Evolutionary conservation across 2,329 filamentous ascomycete species (phyloP).

Genomic region (Diaporthe ilicicola): DNA sequence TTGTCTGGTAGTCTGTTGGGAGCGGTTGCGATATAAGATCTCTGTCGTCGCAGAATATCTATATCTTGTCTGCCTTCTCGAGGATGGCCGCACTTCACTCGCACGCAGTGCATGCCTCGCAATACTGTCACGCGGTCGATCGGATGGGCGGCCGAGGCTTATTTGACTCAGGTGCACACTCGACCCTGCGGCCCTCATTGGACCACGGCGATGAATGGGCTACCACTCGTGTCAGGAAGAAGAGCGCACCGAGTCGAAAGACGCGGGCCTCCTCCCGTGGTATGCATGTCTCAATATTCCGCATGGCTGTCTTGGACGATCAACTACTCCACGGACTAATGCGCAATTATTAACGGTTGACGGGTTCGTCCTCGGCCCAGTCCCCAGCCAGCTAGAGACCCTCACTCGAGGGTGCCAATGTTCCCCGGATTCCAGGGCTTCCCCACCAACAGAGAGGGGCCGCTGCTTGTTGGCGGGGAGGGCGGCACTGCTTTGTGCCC

Average conservation of each 20-base stretch:
- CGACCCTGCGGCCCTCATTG: not conserved
- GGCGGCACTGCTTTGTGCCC: not conserved
- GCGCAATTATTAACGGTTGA: too few relatives aligned
- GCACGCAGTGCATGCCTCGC: not conserved
- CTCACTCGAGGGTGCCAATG: not conserved
- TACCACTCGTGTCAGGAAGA: not conserved
- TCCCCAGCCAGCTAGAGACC: not conserved
- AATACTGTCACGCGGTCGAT: not conserved
- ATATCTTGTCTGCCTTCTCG: not conserved
- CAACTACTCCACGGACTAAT: not conserved
- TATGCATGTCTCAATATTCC: not conserved
- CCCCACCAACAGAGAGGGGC: constrained; percentile 7
- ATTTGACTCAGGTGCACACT: not conserved
- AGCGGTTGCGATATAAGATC: not conserved
- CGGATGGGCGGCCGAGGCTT: not conserved
- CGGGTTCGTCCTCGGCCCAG: not conserved
- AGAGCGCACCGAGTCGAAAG: not conserved
- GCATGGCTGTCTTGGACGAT: not conserved
- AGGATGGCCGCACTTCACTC: not conserved
- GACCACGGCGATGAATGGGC: not conserved
- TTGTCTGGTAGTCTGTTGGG: not conserved
- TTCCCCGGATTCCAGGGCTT: constrained; percentile 2
- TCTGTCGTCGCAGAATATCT: not conserved
- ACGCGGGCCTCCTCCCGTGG: not conserved
- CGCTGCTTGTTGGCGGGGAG: constrained; percentile 2